These are phyloP conservation scores for Rhizophora apiculata DNA, from an alignment of 345 rosid species.

Conservation along the genomic window DNA sequence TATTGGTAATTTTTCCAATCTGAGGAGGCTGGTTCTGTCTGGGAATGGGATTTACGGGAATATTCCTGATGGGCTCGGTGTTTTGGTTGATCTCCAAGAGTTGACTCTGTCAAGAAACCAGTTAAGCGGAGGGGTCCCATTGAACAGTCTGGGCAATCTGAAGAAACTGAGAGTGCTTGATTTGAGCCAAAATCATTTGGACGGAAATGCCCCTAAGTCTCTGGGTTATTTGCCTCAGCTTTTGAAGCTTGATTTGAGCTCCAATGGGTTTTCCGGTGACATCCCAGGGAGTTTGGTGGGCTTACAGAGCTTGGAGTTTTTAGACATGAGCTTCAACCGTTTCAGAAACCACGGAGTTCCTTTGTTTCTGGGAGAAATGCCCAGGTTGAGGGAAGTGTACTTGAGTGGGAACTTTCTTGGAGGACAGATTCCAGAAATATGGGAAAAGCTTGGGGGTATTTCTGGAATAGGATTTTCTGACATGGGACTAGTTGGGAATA, in stretches of 20 bases:
- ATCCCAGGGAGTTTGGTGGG: conserved; percentile 43
- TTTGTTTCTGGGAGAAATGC: conserved; percentile 39
- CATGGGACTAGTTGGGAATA: conserved; percentile 48
- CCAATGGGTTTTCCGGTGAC: conserved; percentile 41
- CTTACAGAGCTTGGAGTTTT: conserved; percentile 41
- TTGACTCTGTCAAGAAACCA: conserved; percentile 53
- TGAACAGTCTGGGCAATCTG: conserved; percentile 24
- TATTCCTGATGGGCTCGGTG: conserved; percentile 37
- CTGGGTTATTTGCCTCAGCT: conserved; percentile 43
- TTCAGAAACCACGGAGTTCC: conserved; percentile 57
- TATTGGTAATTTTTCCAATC: conserved; percentile 36
- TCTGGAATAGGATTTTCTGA: conserved; percentile 53
- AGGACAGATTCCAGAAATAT: conserved; percentile 55
- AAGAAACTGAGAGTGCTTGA: conserved; percentile 47
- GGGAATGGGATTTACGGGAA: conserved; percentile 57
- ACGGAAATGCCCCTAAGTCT: conserved; percentile 41
- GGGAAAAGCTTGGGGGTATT: conserved; percentile 49
- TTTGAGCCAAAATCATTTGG: conserved; percentile 45
- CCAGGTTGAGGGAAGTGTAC: conserved; percentile 39
- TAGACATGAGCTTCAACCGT: conserved; percentile 57
- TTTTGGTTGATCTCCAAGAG: conserved; percentile 46
- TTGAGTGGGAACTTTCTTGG: conserved; percentile 65
- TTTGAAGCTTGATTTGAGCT: conserved; percentile 63
- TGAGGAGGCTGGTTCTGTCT: conserved; percentile 47
- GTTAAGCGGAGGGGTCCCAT: conserved; percentile 39